Evolutionary conservation across 768 basidiomycete genomes (phyloP), one percentile per base, ranked within the genome.

Genomic region (Rhodotorula graminis): DNA sequence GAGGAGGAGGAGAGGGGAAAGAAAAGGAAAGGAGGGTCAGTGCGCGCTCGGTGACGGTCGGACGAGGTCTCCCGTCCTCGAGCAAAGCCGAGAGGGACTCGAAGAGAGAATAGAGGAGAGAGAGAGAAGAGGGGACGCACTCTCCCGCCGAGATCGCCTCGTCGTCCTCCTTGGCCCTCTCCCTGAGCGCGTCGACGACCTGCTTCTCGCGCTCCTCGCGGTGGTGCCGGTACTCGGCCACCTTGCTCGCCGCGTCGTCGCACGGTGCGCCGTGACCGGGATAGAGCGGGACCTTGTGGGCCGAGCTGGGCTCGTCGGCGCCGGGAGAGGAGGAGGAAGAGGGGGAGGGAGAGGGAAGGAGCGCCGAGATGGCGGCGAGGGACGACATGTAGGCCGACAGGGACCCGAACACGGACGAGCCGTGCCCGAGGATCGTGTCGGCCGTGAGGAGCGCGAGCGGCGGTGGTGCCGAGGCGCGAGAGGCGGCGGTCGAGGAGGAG

Each of bases 181-280:
- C 46, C 42, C 33, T 27, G 50, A 72, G 64, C 12, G 70, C 70
- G 53, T 40, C 61, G 21, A 96, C 61, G 49, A 97, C 87, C 82
- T 97, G 89, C 15, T 83, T 82, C 79, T 98, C 95, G 64, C 93
- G 84, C 72, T 90, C 86, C 67, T 88, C 83, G 16, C 94, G 86
- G 78, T 98, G 93, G 47, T 85, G 80, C 70, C 93, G 89, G 79
- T 97, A 96, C 60, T 82, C 85, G 60, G 82, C 79, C 77, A 97
- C 87, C 44, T 86, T 82, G 49, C 84, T 83, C 53, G 84, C 80
- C 12, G 89, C 90, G 23, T 90, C 83, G 12, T 80, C 70, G 3
- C 94, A 85, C 47, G 90, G 87, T 11, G 90, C 89, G 0, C 95
- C 95, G 73, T 98, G 95, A 1, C 87, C 93, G 0, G 94, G 93